Conservation (phyloP, 2,329 filamentous ascomycete genomes). For the Tolypocladium guangdongense region DNA sequence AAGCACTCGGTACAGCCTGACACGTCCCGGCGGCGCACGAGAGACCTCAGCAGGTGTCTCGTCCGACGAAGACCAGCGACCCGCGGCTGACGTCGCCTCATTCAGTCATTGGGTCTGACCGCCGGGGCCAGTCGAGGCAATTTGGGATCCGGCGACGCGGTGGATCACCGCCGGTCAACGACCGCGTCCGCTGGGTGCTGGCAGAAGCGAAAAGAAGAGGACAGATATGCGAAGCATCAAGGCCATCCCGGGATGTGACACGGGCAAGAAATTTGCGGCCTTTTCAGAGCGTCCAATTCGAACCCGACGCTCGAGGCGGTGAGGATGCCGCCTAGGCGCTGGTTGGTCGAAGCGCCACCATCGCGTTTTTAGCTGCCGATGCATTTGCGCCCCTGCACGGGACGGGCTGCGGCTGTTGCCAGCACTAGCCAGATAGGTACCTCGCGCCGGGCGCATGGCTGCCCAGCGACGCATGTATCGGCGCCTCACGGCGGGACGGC, state of each 20-base stretch:
- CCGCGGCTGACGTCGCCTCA: background rate
- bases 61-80: background rate
- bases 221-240: background rate
- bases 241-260: background rate
- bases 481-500: constrained; percentile 4
- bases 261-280: background rate
- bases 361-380: background rate
- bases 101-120: constrained; percentile 1
- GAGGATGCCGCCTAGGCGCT: background rate
- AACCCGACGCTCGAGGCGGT: background rate
- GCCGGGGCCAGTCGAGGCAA: background rate
- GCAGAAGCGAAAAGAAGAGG: background rate
- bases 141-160: too few relatives aligned
- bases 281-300: background rate
- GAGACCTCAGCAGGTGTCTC: background rate
- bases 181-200: background rate
- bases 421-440: too few relatives aligned
- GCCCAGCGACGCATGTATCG: constrained; percentile 23
- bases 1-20: too few relatives aligned
- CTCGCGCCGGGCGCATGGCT: constrained; percentile 25
- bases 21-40: background rate
- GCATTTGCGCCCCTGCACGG: background rate
- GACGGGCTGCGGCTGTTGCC: background rate
- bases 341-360: background rate
- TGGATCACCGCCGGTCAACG: background rate